Evolutionary conservation across 257 asterid genomes (phyloP).

Genomic region (Misopates orontium): DNA sequence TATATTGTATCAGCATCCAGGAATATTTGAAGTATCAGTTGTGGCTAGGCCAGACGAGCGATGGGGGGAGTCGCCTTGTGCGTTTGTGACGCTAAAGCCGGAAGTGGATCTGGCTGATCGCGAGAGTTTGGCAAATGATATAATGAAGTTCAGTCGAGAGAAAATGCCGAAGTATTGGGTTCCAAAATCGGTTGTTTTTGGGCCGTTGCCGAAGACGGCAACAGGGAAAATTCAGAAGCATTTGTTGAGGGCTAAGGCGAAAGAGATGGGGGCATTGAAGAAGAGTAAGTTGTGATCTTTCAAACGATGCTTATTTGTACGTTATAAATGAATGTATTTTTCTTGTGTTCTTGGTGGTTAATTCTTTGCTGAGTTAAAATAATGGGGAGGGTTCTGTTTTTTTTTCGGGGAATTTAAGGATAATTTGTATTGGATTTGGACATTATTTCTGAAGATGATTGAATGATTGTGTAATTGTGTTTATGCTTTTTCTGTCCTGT

Average conservation of each 20-base stretch:
- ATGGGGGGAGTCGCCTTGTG: slow-evolving; percentile 27
- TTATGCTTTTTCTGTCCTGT: no score
- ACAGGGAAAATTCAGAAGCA: slow-evolving; percentile 24
- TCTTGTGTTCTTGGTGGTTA: no score
- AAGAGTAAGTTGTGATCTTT: slow-evolving; percentile 1
- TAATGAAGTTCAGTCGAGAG: slow-evolving; percentile 22
- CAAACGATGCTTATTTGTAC: no score
- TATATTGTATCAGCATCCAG: slow-evolving; percentile 23
- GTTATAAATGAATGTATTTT: not conserved
- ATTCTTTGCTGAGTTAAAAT: no score
- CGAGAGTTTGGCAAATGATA: not conserved
- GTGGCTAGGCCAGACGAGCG: slow-evolving; percentile 24
- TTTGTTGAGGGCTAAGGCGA: slow-evolving; percentile 21
- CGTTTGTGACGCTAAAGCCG: slow-evolving; percentile 28
- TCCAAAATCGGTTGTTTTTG: slow-evolving; percentile 20
- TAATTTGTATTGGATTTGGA: no score
- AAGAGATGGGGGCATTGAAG: slow-evolving; percentile 11
- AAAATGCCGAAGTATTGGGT: slow-evolving; percentile 16
- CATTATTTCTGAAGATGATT: no score
- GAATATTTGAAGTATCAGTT: slow-evolving; percentile 22
- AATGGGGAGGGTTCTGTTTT: no score
- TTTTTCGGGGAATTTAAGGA: no score
- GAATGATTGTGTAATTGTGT: no score
- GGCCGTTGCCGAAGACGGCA: slow-evolving; percentile 25
- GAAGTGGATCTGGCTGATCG: slow-evolving; percentile 8